Base-by-base conservation (phyloP, 1,139 yeast species). In the Yamadazyma dendronema region DNA sequence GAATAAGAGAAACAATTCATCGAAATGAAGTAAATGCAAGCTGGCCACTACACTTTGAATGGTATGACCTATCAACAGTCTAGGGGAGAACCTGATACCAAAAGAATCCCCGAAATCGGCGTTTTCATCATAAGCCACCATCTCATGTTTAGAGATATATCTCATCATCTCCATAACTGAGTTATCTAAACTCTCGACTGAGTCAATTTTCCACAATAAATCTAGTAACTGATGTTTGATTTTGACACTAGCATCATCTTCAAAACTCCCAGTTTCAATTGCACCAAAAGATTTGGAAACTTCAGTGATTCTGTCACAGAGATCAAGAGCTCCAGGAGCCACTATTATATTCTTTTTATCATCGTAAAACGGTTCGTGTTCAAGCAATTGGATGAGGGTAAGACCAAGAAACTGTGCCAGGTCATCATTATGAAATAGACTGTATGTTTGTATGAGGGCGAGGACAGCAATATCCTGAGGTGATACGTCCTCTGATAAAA, bases 21-120 rank as follows among this genome's bases (percentile, higher is more conserved):
- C 85, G 50, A 82, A 83, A 41, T 74, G 77, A 36, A 84, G 54
- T 2, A 76, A 56, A 31, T 72, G 74, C 47, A 74, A 75, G 7
- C 81, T 70, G 4, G 77, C 62, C 1, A 71, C 62, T 28, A 80
- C 52, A 40, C 56, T 59, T 17, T 56, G 57, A 9, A 67, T 56
- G 41, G 66, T 68, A 12, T 56, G 50, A 0, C 77, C 77, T 27
- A 70, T 47, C 13, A 61, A 42, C 3, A 75, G 68, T 21, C 68
- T 47, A 2, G 69, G 58, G 1, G 71, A 62, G 15, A 65, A 46
- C 30, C 30, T 40, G 5, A 41, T 28, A 4, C 32, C 16, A 10
- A 25, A 8, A 3, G 34, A 9, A 13, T 30, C 26, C 3, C n/a
- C 19, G 23, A 26, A 30, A 17, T 35, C 37, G 10, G 26, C 34